Evolutionary conservation across 2,329 filamentous ascomycete genomes (phyloP).

Genomic region (Claviceps sp.): DNA sequence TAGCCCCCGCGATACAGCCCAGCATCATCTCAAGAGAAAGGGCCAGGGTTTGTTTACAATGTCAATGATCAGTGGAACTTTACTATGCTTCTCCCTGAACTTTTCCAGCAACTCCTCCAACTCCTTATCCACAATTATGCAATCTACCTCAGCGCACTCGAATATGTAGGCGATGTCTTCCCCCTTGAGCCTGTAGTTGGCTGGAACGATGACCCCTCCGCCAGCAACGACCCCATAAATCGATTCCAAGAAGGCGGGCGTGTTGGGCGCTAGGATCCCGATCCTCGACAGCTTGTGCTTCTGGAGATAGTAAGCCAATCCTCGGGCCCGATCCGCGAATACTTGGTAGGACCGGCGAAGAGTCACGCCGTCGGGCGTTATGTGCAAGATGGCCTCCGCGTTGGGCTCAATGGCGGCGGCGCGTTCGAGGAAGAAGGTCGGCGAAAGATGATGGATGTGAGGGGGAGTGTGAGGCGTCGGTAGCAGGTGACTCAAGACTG

Average conservation of each 20-base stretch:
- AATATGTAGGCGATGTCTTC: constrained; percentile 90
- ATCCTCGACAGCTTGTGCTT: constrained; percentile 63
- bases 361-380: constrained; percentile 62
- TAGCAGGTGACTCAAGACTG: constrained; percentile 38
- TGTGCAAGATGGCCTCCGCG: constrained; percentile 72
- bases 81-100: constrained; percentile 47
- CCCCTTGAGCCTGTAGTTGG: constrained; percentile 52
- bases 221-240: constrained; percentile 80
- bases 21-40: too few relatives aligned
- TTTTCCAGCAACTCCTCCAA: constrained; percentile 55
- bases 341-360: constrained; percentile 68
- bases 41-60: too few relatives aligned
- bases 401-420: constrained; percentile 81
- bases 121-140: constrained; percentile 77
- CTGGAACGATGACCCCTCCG: constrained; percentile 61
- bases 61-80: constrained; percentile 65
- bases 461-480: constrained; percentile 28
- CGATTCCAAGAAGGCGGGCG: constrained; percentile 81
- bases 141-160: constrained; percentile 71
- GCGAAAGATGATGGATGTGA: constrained; percentile 63
- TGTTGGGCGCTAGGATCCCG: constrained; percentile 82
- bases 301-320: constrained; percentile 75
- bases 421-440: constrained; percentile 75
- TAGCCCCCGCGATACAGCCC: too few relatives aligned
- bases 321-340: constrained; percentile 72